Base-by-base conservation (phyloP, 2,329 filamentous ascomycete species). In the Cephalotrichum gorgonifer region DNA sequence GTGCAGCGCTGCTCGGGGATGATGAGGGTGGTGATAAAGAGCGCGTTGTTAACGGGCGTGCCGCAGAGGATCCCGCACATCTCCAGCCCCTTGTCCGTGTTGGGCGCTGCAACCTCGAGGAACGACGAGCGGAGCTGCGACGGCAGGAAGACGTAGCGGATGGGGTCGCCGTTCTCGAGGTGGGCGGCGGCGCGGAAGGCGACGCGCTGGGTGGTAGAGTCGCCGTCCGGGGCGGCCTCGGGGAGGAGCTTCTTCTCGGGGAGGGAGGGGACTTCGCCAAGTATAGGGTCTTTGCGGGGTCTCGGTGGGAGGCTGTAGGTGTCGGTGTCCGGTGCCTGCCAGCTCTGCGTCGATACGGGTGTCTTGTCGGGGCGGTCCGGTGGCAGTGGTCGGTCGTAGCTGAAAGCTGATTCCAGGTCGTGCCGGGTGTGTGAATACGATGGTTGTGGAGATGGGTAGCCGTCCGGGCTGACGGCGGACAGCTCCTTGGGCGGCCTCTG, bases 61-160 rank as follows among this genome's bases (percentile, higher is more conserved):
- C 91, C 93, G 60, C 89, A 95, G 11, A 98, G 76, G 55, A 98
- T 91, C 31, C 91, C 93, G 62, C 93, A 97, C 56, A 93, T 97
- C 68, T 98, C 93, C 17, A 97, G 75, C 31, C 94, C 94, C 3
- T 74, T 74, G 27, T 70, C 70, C 0, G 93, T 98, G 62, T 98
- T 97, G 17, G 78, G 66, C 0, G 77, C 68, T 0, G 90, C 91
- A 27, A 89, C 70, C 3, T 77, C 67, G 17, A 97, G 74, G 62
- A 98, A 98, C 6, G 75, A 71, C 2, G 74, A 67, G 26, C 89
- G 86, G 1, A 98, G 75, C 12, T 78, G 75, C 1, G 79, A 77
- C 0, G 93, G 91, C 1, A 98, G 74, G 62, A 97, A 95, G 30
- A 98, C 74, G 0, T 90, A 88, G 30, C 93, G 84, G 6, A 98